These are phyloP conservation scores for Mycena alexandri DNA, from an alignment of 768 basidiomycete species.

Conservation along the genomic window DNA sequence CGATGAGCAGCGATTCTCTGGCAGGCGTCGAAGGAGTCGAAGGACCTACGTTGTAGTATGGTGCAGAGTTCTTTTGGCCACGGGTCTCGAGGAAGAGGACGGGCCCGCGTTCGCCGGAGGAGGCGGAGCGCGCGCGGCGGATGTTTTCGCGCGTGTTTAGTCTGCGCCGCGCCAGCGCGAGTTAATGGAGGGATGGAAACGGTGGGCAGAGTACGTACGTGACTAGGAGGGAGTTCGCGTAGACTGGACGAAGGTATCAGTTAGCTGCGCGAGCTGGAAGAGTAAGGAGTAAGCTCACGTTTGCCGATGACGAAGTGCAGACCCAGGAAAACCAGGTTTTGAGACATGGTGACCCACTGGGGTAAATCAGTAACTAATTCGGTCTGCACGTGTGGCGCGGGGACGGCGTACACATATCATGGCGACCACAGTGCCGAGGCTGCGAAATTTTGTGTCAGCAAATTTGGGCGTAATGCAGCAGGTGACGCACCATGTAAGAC, in stretches of 20 bases:
- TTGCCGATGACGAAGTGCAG: constrained; percentile 56
- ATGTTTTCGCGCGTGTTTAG: constrained; percentile 31
- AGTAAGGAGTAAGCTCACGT: constrained; percentile 39
- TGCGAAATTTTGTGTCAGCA: constrained; percentile 15
- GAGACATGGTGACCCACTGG: constrained; percentile 51
- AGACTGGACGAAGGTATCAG: constrained; percentile 13
- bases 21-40: constrained; percentile 3
- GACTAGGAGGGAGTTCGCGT: constrained; percentile 31
- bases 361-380: background rate
- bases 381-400: constrained; percentile 19
- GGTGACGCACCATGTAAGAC: constrained; percentile 57
- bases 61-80: background rate
- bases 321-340: constrained; percentile 56
- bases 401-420: constrained; percentile 48
- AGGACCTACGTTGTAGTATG: constrained; percentile 6
- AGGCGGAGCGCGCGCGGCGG: constrained; percentile 17
- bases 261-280: background rate
- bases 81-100: constrained; percentile 27
- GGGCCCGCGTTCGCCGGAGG: constrained; percentile 22
- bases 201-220: constrained; percentile 11
- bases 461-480: background rate
- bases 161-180: background rate
- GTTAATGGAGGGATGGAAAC: background rate
- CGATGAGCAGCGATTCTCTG: background rate
- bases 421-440: constrained; percentile 49